phyloP scores from a whole-genome alignment of 148 eudicot genomes.

The Arbutus unedo region DNA sequence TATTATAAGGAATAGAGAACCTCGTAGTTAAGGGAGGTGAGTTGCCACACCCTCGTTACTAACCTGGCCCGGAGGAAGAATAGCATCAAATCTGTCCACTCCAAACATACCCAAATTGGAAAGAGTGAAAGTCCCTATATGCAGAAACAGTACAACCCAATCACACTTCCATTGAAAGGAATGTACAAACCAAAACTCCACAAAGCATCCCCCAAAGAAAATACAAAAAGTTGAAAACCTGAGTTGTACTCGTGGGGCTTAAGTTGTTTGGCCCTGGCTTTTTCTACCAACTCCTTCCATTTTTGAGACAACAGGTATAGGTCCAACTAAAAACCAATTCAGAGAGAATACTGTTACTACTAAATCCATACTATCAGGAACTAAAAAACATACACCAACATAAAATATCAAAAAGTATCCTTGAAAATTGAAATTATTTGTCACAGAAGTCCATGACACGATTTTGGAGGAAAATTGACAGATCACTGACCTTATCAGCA shows the following conservation, averaged over 20 bases:
- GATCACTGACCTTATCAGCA: constrained; percentile 71
- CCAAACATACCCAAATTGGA: constrained; percentile 97
- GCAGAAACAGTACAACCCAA: constrained; percentile 17
- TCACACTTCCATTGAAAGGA: not conserved
- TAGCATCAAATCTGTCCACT: constrained; percentile 96
- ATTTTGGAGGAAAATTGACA: not conserved
- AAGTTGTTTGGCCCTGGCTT: constrained; percentile 87
- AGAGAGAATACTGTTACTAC: constrained; percentile 80
- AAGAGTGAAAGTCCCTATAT: constrained; percentile 83
- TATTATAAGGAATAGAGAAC: not conserved
- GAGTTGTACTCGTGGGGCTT: constrained; percentile 77
- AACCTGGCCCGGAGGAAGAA: constrained; percentile 97
- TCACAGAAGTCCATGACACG: not conserved
- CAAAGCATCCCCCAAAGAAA: not conserved
- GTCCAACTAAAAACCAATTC: constrained; percentile 25
- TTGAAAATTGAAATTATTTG: not conserved
- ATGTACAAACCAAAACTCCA: not conserved
- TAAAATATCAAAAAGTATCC: not conserved
- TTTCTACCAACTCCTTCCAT: constrained; percentile 97
- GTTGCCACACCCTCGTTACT: constrained; percentile 20
- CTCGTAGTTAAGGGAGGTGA: not conserved
- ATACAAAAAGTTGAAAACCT: constrained; percentile 39
- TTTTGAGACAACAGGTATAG: constrained; percentile 24
- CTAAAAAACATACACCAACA: constrained; percentile 23
- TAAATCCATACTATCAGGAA: constrained; percentile 83